These are phyloP conservation scores for Petasospora rhodanensis DNA, from an alignment of 1,139 yeast genomes.

Conservation along the genomic window DNA sequence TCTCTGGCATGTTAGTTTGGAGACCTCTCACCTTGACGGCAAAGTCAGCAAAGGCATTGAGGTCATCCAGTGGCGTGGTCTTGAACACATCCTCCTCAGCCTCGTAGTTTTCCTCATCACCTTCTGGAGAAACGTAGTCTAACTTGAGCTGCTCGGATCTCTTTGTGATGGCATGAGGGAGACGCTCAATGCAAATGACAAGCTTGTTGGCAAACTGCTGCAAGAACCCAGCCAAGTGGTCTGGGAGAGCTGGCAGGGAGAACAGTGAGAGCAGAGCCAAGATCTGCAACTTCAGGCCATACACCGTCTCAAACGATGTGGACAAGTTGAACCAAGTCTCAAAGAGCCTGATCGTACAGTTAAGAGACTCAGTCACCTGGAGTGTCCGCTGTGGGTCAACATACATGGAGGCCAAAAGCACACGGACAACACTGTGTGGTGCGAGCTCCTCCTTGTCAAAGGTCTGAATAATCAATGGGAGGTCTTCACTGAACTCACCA, in stretches of 20 bases:
- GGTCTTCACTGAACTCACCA: conserved; percentile 16
- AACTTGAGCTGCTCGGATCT: conserved; percentile 56
- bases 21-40: conserved; percentile 35
- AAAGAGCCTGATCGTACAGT: conserved; percentile 48
- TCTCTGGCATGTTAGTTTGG: conserved; percentile 28
- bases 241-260: conserved; percentile 35
- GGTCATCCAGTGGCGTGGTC: conserved; percentile 68
- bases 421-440: conserved; percentile 49
- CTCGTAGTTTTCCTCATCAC: conserved; percentile 40
- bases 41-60: conserved; percentile 59
- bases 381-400: conserved; percentile 60
- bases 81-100: conserved; percentile 57
- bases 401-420: conserved; percentile 60
- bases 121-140: conserved; percentile 22
- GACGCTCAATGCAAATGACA: conserved; percentile 40
- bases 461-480: conserved; percentile 12
- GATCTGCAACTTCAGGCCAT: conserved; percentile 69
- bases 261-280: conserved; percentile 56
- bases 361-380: conserved; percentile 43
- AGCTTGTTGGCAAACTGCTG: conserved; percentile 37
- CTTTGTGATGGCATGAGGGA: conserved; percentile 69
- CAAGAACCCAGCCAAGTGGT: conserved; percentile 28
- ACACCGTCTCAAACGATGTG: conserved; percentile 60
- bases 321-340: conserved; percentile 60
- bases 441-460: conserved; percentile 19